phyloP scores from a whole-genome alignment of 768 basidiomycete species.

The Suillus placidus region DNA sequence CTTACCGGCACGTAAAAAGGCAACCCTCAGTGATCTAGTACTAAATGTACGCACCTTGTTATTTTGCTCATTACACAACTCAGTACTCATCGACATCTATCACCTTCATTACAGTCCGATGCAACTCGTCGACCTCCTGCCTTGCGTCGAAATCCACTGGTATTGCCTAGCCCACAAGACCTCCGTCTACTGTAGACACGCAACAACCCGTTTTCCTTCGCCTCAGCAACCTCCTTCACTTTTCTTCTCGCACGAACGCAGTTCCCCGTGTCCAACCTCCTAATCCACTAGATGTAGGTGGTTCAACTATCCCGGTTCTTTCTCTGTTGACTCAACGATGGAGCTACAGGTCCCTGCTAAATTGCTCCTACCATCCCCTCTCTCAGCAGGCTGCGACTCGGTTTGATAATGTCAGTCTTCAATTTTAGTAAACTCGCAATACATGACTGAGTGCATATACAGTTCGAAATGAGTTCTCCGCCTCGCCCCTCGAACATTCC shows the following conservation, averaged over 20 bases:
- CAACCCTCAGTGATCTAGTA: too few relatives aligned
- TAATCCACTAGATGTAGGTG: neutral
- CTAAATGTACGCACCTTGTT: neutral
- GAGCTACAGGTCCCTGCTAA: neutral
- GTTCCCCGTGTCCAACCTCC: neutral
- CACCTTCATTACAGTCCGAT: neutral
- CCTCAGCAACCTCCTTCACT: neutral
- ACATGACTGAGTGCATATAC: neutral
- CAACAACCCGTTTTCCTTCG: neutral
- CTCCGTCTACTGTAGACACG: neutral
- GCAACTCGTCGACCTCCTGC: neutral
- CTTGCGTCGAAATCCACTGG: neutral
- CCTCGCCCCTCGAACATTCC: neutral
- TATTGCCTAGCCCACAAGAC: neutral
- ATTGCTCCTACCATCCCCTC: neutral
- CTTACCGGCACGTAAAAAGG: too few relatives aligned
- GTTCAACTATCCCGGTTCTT: too few relatives aligned
- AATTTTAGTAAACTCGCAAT: neutral
- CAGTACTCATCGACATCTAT: too few relatives aligned
- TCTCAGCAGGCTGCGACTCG: neutral
- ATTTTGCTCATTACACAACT: neutral
- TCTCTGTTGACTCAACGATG: neutral
- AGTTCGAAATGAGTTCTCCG: neutral
- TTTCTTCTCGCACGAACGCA: neutral
- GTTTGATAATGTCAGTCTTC: neutral